A percentile compares a stretch with the other conserved stretches of the same genome.
Conservation (phyloP, 2,329 filamentous ascomycete species). For the Saccharata proteae region DNA sequence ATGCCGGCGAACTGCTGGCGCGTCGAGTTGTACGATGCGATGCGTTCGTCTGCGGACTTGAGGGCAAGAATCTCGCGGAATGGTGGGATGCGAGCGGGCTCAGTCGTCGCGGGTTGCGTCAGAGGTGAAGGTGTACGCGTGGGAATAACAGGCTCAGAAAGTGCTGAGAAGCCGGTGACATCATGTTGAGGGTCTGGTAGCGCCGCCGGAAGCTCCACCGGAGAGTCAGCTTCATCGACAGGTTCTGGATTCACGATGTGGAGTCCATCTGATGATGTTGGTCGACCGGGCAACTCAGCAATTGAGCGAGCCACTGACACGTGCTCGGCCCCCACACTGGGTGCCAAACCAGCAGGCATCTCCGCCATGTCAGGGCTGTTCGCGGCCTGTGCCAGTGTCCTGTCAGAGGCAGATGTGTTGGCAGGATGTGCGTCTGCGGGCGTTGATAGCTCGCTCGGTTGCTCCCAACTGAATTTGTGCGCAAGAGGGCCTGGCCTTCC, state of each 20-base stretch:
- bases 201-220: constrained; percentile 9
- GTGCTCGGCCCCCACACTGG: background rate
- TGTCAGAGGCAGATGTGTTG: constrained; percentile 2
- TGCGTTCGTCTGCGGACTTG: constrained; percentile 52
- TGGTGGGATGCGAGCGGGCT: constrained; percentile 1
- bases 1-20: constrained; percentile 57
- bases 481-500: constrained; percentile 11
- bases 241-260: constrained; percentile 11
- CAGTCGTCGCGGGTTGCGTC: background rate
- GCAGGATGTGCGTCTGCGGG: constrained; percentile 2
- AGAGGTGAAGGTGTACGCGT: background rate
- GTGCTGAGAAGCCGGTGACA: background rate
- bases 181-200: constrained; percentile 2
- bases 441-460: constrained; percentile 7
- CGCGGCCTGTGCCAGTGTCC: constrained; percentile 1
- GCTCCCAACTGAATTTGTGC: constrained; percentile 28
- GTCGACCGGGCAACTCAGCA: constrained; percentile 3
- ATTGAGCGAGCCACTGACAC: constrained; percentile 5
- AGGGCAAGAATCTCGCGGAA: constrained; percentile 72
- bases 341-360: background rate
- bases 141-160: background rate
- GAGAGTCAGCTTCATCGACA: constrained; percentile 6
- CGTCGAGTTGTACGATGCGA: constrained; percentile 61
- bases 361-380: background rate
- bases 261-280: constrained; percentile 7